Evolutionary conservation across 495 filamentous ascomycete genomes (phyloP).

Genomic region (Xylaria longipes): DNA sequence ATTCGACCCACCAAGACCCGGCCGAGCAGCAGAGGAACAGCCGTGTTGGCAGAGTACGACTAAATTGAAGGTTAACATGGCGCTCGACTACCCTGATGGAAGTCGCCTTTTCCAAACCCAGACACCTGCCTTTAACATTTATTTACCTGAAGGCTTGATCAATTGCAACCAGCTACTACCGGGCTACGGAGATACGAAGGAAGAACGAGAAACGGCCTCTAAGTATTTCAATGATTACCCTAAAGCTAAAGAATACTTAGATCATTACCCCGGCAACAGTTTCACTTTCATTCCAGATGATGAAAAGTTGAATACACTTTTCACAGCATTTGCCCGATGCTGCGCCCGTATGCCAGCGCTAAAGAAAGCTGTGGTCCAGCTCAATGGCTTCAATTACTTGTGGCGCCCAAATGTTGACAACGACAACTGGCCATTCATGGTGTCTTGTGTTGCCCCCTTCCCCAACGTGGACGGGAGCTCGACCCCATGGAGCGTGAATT

Average conservation of each 20-base stretch:
- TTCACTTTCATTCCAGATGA: neutral
- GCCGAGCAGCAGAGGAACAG: neutral
- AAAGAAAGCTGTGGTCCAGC: neutral
- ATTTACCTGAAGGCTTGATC: neutral
- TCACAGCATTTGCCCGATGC: neutral
- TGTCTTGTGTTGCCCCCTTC: neutral
- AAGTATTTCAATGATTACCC: neutral
- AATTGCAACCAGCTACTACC: neutral
- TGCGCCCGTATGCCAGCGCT: neutral
- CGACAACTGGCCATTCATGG: neutral
- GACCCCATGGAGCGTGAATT: neutral
- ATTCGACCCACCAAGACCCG: neutral
- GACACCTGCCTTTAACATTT: neutral
- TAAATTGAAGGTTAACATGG: neutral
- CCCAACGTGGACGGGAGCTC: neutral
- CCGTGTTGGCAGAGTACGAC: neutral
- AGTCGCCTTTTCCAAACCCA: neutral
- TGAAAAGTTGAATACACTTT: neutral
- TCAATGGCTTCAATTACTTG: neutral
- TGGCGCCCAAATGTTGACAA: neutral
- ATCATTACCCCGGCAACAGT: accelerated
- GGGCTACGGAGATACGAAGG: neutral
- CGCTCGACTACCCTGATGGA: neutral
- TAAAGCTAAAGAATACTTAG: too few relatives aligned
- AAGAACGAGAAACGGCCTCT: neutral